Conservation (phyloP, 108 stramenopile species). For the Skeletonema marinoi region DNA sequence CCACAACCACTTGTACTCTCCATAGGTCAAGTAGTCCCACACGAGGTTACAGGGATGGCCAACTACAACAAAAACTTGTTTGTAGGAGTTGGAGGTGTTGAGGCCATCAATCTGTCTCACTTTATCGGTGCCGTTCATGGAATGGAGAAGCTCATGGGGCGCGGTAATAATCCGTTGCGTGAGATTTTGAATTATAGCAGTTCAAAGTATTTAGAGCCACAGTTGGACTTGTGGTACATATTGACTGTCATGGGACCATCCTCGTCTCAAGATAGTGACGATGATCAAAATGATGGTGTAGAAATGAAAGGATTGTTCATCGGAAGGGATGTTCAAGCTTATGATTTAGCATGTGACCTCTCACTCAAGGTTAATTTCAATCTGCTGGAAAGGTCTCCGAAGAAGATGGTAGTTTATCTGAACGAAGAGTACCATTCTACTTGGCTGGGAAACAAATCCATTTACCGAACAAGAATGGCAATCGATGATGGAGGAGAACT, state of each 20-base stretch:
- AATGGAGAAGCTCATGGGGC: slow-evolving; percentile 96
- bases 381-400: slow-evolving; percentile 72
- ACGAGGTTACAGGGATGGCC: slow-evolving; percentile 97
- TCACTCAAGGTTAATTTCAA: slow-evolving; percentile 91
- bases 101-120: slow-evolving; percentile 93
- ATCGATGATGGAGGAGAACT: slow-evolving; percentile 93
- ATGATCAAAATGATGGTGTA: slow-evolving; percentile 19
- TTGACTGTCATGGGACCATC: slow-evolving; percentile 87
- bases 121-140: slow-evolving; percentile 97
- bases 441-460: slow-evolving; percentile 96
- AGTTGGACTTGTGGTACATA: slow-evolving; percentile 89
- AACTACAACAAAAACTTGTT: slow-evolving; percentile 96
- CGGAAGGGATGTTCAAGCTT: slow-evolving; percentile 91
- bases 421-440: slow-evolving; percentile 95
- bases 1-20: slow-evolving; percentile 74
- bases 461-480: slow-evolving; percentile 95
- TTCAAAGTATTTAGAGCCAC: slow-evolving; percentile 62
- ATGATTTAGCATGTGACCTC: slow-evolving; percentile 84
- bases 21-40: slow-evolving; percentile 80
- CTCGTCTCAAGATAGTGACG: slow-evolving; percentile 51
- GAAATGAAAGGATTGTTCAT: slow-evolving; percentile 89
- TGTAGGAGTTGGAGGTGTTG: slow-evolving; percentile 88
- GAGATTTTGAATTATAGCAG: slow-evolving; percentile 89
- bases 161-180: slow-evolving; percentile 88
- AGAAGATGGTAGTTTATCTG: slow-evolving; percentile 87